phyloP scores from a whole-genome alignment of 2,329 filamentous ascomycete genomes.

The Cryphonectria carpinicola region DNA sequence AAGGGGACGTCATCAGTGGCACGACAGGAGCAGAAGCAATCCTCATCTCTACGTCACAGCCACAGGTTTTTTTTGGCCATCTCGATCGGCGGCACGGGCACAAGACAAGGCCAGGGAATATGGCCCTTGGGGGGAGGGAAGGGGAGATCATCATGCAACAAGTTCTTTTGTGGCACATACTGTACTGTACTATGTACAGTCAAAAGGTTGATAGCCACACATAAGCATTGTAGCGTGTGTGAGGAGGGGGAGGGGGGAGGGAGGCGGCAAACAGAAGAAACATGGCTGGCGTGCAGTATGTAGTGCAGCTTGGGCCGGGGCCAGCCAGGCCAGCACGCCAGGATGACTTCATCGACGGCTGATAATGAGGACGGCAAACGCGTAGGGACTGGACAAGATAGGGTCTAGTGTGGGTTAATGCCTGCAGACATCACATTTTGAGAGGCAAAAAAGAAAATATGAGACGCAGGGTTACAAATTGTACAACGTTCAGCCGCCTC shows the following conservation, averaged over 20 bases:
- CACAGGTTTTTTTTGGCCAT: constrained; percentile 19
- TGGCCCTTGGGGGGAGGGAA: no score
- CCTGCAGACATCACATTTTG: constrained; percentile 8
- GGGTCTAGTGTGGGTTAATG: constrained; percentile 16
- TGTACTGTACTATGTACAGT: neutral
- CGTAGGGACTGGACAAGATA: neutral
- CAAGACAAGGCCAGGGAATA: constrained; percentile 10
- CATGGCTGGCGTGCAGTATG: constrained; percentile 4
- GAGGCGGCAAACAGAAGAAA: constrained; percentile 11
- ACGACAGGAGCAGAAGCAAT: neutral
- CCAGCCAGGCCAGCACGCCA: neutral
- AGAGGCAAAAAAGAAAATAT: neutral
- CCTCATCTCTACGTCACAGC: constrained; percentile 29
- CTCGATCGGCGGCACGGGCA: constrained; percentile 25
- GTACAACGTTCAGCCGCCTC: neutral
- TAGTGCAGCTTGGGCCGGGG: constrained; percentile 13
- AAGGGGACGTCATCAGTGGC: constrained; percentile 28
- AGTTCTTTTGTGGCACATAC: neutral
- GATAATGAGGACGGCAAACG: neutral
- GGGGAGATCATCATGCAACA: constrained; percentile 19
- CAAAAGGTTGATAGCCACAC: neutral
- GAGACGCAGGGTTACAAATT: neutral
- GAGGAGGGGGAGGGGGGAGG: no score
- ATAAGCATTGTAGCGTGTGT: neutral
- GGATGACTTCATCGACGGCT: constrained; percentile 30